Percentiles rank a stretch among this genome's conserved stretches.
Conservation (phyloP, 129 eudicot genomes). For the Apium graveolens region DNA sequence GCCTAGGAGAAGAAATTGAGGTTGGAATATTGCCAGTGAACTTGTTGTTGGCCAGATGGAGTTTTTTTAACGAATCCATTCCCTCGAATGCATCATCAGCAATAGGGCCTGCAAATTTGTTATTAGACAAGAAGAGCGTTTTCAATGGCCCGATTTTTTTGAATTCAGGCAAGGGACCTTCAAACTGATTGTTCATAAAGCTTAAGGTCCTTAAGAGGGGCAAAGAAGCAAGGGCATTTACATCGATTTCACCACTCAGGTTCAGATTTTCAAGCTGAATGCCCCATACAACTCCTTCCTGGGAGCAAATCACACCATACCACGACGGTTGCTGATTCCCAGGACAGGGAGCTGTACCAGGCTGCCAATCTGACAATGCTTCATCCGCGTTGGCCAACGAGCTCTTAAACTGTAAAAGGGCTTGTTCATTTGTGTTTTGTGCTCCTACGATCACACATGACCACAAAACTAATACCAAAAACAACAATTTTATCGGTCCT, state of each 20-base stretch:
- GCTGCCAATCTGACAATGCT: constrained; percentile 27
- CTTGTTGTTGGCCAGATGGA: constrained; percentile 38
- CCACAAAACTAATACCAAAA: neutral
- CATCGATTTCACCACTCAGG: constrained; percentile 32
- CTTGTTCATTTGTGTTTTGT: constrained; percentile 11
- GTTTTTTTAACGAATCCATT: constrained; percentile 40
- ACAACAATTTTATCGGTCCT: neutral
- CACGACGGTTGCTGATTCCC: constrained; percentile 17
- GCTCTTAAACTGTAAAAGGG: constrained; percentile 32
- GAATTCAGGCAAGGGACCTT: constrained; percentile 48
- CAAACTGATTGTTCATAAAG: constrained; percentile 38
- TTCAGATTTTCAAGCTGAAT: constrained; percentile 40
- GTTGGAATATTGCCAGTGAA: constrained; percentile 42
- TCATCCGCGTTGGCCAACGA: constrained; percentile 14
- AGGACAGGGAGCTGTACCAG: constrained; percentile 23
- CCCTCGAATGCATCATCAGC: constrained; percentile 41
- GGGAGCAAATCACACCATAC: constrained; percentile 38
- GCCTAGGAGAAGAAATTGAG: constrained; percentile 31
- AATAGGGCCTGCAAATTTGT: constrained; percentile 39
- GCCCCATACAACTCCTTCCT: constrained; percentile 48
- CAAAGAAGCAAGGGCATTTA: constrained; percentile 26
- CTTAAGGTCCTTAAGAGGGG: constrained; percentile 33
- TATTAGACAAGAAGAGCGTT: constrained; percentile 33
- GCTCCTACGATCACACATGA: neutral
- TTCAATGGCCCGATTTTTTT: constrained; percentile 26